Evolutionary conservation across 1,284 basidiomycete species (phyloP).

Genomic region (Phenoliferia sp.): DNA sequence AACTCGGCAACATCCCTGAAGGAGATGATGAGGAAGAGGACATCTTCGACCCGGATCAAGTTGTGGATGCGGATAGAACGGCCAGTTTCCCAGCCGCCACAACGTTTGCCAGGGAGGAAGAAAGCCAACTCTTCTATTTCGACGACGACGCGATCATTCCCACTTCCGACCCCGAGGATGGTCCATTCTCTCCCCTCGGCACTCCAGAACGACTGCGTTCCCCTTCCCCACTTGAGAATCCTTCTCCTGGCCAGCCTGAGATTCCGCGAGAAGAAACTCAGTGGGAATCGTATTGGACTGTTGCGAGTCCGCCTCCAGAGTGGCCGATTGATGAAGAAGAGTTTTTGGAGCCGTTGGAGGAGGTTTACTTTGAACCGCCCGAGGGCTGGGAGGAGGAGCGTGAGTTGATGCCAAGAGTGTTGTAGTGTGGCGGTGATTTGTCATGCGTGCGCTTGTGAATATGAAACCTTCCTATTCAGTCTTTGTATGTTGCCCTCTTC

Average conservation of each 20-base stretch:
- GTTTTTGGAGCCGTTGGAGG: background rate
- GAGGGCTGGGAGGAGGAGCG: too few relatives aligned
- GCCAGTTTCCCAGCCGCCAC: too few relatives aligned
- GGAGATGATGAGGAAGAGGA: background rate
- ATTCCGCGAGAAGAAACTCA: background rate
- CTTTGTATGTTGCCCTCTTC: too few relatives aligned
- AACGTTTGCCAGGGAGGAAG: too few relatives aligned
- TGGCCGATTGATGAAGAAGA: background rate
- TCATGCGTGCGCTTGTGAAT: too few relatives aligned
- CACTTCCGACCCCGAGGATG: slow-evolving; percentile 3
- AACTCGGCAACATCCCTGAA: background rate
- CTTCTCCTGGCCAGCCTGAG: background rate
- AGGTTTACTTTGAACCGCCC: background rate
- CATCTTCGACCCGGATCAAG: background rate
- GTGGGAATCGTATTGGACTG: background rate
- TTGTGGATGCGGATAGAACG: background rate
- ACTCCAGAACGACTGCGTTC: background rate
- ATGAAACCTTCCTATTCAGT: too few relatives aligned
- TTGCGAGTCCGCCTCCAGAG: background rate
- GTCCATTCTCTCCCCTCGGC: background rate
- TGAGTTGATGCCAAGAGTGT: too few relatives aligned
- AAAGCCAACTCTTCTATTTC: too few relatives aligned
- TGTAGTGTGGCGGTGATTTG: too few relatives aligned
- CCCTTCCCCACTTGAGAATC: background rate
- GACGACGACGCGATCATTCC: background rate